Evolutionary conservation across 768 basidiomycete genomes (phyloP).

Genomic region (Boletus subparvulus): DNA sequence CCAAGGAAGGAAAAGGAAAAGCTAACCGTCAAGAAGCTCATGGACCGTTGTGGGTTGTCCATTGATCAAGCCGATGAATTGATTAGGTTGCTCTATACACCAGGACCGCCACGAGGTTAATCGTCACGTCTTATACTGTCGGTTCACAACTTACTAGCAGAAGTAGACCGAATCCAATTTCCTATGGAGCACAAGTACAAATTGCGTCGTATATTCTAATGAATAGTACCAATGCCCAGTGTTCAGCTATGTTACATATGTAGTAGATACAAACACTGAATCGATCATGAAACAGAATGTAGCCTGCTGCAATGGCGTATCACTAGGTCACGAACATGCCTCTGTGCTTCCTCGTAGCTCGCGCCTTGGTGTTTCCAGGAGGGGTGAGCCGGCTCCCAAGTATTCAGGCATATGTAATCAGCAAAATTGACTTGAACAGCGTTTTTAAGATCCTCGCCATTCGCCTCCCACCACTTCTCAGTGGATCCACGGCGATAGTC

Average conservation of each 20-base stretch:
- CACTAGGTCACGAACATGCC: slow-evolving; percentile 11
- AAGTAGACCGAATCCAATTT: neutral
- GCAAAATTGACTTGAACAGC: slow-evolving; percentile 12
- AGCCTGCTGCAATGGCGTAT: slow-evolving; percentile 9
- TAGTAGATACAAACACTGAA: neutral
- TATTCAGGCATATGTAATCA: slow-evolving; percentile 18
- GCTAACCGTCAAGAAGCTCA: slow-evolving; percentile 9
- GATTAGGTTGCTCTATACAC: slow-evolving; percentile 7
- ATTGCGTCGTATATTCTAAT: neutral
- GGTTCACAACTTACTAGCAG: slow-evolving; percentile 1
- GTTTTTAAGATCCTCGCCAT: slow-evolving; percentile 7
- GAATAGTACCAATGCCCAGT: neutral
- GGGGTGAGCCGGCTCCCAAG: slow-evolving; percentile 13
- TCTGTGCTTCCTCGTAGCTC: slow-evolving; percentile 20
- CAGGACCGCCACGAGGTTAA: no score
- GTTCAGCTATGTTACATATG: slow-evolving; percentile 1
- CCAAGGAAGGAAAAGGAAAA: slow-evolving; percentile 12
- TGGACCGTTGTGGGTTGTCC: slow-evolving; percentile 16
- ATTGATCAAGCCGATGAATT: slow-evolving; percentile 21
- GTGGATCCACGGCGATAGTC: slow-evolving; percentile 19
- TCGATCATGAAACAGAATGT: slow-evolving; percentile 5
- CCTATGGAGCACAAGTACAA: neutral
- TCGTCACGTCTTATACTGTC: neutral
- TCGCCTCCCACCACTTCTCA: slow-evolving; percentile 20
- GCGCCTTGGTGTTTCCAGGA: slow-evolving; percentile 19